A percentile compares a stretch with the other conserved stretches of the same genome.
These are phyloP conservation scores for Fusarium neocosmosporiellum DNA, from an alignment of 2,329 filamentous ascomycete species.

Conservation along the genomic window DNA sequence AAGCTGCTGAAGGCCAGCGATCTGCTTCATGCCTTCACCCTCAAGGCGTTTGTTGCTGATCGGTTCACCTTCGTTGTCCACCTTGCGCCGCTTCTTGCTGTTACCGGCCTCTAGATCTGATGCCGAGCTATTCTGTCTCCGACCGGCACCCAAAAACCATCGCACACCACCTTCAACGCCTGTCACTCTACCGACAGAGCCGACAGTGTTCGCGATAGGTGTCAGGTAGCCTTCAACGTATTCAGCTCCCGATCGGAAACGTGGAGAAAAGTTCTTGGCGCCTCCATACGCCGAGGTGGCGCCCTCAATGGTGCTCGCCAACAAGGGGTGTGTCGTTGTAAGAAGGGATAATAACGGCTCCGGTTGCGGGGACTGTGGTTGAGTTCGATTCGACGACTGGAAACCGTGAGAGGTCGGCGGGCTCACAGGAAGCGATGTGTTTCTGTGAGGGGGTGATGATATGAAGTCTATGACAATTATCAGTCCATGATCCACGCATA, in stretches of 20 bases:
- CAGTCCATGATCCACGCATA: slow-evolving; percentile 20
- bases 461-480: slow-evolving; percentile 67
- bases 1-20: slow-evolving; percentile 31
- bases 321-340: slow-evolving; percentile 86
- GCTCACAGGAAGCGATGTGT: slow-evolving; percentile 55
- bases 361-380: slow-evolving; percentile 61
- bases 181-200: slow-evolving; percentile 83
- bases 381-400: slow-evolving; percentile 29
- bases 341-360: slow-evolving; percentile 89
- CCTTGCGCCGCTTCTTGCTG: slow-evolving; percentile 69
- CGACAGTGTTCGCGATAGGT: slow-evolving; percentile 87
- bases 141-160: slow-evolving; percentile 78
- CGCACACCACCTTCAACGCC: slow-evolving; percentile 89
- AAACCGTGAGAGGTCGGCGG: slow-evolving; percentile 50
- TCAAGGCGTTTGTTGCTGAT: slow-evolving; percentile 46
- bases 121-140: slow-evolving; percentile 61
- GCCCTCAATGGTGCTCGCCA: slow-evolving; percentile 86
- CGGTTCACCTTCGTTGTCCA: slow-evolving; percentile 54
- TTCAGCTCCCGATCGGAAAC: slow-evolving; percentile 89
- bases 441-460: slow-evolving; percentile 67
- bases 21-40: slow-evolving; percentile 44
- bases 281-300: slow-evolving; percentile 87
- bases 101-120: slow-evolving; percentile 59
- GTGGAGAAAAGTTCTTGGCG: slow-evolving; percentile 90
- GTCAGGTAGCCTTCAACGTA: slow-evolving; percentile 90